These are phyloP conservation scores for Penicillium cosmopolitanum DNA, from an alignment of 495 filamentous ascomycete genomes.

Conservation along the genomic window DNA sequence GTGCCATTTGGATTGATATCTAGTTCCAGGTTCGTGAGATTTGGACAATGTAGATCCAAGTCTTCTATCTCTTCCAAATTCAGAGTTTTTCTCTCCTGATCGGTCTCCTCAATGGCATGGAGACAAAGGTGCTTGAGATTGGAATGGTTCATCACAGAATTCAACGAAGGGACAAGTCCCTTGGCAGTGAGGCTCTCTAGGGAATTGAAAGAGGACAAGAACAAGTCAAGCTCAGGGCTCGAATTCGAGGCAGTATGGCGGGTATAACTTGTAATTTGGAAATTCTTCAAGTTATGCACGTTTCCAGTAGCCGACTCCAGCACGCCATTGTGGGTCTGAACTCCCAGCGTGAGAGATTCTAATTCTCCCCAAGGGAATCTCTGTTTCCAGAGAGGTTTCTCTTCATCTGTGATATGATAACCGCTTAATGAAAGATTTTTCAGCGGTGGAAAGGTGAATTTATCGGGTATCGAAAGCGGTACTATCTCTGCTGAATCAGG, in stretches of 20 bases:
- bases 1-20: slow-evolving; percentile 9
- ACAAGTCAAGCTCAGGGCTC: slow-evolving; percentile 4
- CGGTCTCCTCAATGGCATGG: slow-evolving; percentile 12
- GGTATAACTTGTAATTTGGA: slow-evolving; percentile 3
- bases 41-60: slow-evolving; percentile 6
- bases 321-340: background rate
- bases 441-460: slow-evolving; percentile 7
- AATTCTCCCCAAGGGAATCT: slow-evolving; percentile 4
- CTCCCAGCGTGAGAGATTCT: slow-evolving; percentile 9
- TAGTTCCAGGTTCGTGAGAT: slow-evolving; percentile 7
- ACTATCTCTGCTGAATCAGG: background rate
- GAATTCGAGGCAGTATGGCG: background rate
- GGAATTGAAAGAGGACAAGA: slow-evolving; percentile 16
- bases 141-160: slow-evolving; percentile 9
- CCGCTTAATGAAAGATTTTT: slow-evolving; percentile 11
- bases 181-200: slow-evolving; percentile 17
- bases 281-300: slow-evolving; percentile 6
- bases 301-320: background rate
- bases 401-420: background rate
- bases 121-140: slow-evolving; percentile 17
- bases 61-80: slow-evolving; percentile 1
- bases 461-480: background rate
- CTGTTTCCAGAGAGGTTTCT: slow-evolving; percentile 1
- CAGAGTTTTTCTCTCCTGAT: slow-evolving; percentile 5
- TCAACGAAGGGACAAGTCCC: slow-evolving; percentile 7